Percentiles rank a stretch among this genome's conserved stretches.
Conservation (phyloP, 768 basidiomycete genomes). For the Pleurotus cornucopiae region DNA sequence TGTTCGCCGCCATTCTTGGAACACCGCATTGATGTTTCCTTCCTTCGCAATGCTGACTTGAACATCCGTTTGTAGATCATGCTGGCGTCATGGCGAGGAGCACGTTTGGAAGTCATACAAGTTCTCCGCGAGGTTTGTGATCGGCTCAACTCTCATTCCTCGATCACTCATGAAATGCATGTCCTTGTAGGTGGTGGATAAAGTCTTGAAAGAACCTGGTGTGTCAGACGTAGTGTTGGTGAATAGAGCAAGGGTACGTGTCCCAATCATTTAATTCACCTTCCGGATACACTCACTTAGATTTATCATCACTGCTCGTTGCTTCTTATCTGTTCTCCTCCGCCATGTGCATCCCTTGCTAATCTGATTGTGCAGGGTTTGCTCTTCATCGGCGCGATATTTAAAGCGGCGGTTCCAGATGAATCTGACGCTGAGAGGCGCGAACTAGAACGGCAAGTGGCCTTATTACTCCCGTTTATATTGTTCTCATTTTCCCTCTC, state of each 20-base stretch:
- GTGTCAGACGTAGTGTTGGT: slow-evolving; percentile 66
- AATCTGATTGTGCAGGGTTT: slow-evolving; percentile 51
- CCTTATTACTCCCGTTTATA: background rate
- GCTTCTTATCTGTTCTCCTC: no score
- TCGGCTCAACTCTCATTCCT: slow-evolving; percentile 1
- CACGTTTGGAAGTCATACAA: slow-evolving; percentile 89
- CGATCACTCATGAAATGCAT: background rate
- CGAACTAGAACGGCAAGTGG: slow-evolving; percentile 81
- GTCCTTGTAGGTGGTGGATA: slow-evolving; percentile 56
- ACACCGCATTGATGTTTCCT: background rate
- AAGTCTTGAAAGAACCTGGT: slow-evolving; percentile 78
- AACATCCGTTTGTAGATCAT: slow-evolving; percentile 55
- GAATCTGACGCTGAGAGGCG: slow-evolving; percentile 91
- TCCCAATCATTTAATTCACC: no score
- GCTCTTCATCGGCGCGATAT: slow-evolving; percentile 85
- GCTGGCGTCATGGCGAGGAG: slow-evolving; percentile 97
- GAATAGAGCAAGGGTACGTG: slow-evolving; percentile 78
- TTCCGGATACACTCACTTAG: no score
- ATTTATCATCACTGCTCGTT: no score
- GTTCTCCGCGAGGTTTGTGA: slow-evolving; percentile 65
- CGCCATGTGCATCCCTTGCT: background rate
- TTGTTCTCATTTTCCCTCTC: slow-evolving; percentile 9
- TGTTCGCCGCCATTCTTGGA: background rate
- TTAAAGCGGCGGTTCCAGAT: slow-evolving; percentile 81
- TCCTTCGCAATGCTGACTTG: background rate